Percentiles rank a stretch among this genome's conserved stretches.
These are phyloP conservation scores for Termitomyces sp. DNA, from an alignment of 768 basidiomycete species.

Conservation along the genomic window DNA sequence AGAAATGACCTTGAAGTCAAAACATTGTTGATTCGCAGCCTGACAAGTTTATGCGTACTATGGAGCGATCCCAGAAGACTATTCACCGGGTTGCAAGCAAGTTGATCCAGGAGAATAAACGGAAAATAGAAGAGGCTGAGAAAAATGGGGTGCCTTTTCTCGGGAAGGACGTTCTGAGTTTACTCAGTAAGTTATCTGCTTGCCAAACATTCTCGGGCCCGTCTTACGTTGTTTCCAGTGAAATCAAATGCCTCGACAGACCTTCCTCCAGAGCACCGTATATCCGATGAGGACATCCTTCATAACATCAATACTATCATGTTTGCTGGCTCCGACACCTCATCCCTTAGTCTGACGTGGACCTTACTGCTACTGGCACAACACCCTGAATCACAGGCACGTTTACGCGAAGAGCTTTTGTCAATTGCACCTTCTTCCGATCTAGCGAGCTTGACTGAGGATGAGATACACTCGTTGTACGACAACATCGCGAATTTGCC, in stretches of 20 bases:
- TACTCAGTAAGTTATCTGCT: slow-evolving; percentile 56
- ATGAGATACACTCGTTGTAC: slow-evolving; percentile 65
- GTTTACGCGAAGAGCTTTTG: slow-evolving; percentile 68
- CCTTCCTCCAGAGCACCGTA: slow-evolving; percentile 62
- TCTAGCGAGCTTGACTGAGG: slow-evolving; percentile 51
- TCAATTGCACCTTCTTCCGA: slow-evolving; percentile 39
- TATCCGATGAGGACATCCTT: slow-evolving; percentile 86
- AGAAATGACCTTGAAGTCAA: neutral
- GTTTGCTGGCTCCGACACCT: slow-evolving; percentile 89
- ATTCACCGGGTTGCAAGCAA: slow-evolving; percentile 70
- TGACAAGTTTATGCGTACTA: slow-evolving; percentile 45
- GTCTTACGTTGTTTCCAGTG: slow-evolving; percentile 45
- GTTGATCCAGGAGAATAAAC: slow-evolving; percentile 78
- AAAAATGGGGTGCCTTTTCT: slow-evolving; percentile 47
- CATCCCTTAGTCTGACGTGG: slow-evolving; percentile 83
- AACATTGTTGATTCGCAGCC: slow-evolving; percentile 39
- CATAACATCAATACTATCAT: slow-evolving; percentile 87
- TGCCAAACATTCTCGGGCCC: neutral
- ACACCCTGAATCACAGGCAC: slow-evolving; percentile 63
- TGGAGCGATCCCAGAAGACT: slow-evolving; percentile 55
- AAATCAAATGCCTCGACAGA: slow-evolving; percentile 80
- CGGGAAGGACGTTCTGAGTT: slow-evolving; percentile 75
- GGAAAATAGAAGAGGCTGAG: slow-evolving; percentile 62
- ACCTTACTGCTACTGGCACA: slow-evolving; percentile 72
- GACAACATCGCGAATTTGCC: slow-evolving; percentile 58